A percentile compares a stretch with the other conserved stretches of the same genome.
Conservation (phyloP, 192 early-diverging fungal species). For the Linnemannia schmuckeri region DNA sequence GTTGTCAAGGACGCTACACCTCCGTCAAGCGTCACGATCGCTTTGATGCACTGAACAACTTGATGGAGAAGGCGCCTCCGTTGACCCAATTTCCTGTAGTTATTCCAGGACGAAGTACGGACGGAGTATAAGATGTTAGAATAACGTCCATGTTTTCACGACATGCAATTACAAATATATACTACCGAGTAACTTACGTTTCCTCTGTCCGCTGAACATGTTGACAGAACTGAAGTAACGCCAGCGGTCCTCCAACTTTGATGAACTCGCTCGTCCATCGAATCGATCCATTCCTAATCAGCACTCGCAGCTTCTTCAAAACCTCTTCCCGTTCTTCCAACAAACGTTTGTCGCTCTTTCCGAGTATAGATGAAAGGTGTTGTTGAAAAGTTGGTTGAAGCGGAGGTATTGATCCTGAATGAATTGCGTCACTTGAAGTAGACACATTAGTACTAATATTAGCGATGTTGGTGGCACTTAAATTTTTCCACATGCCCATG, state of each 20-base stretch:
- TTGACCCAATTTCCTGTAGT: conserved; percentile 37
- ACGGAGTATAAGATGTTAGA: neutral
- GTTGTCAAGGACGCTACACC: conserved; percentile 24
- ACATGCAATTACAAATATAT: neutral
- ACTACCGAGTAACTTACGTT: conserved; percentile 10
- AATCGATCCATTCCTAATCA: conserved; percentile 51
- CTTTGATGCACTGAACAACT: conserved; percentile 40
- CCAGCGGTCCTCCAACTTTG: conserved; percentile 38
- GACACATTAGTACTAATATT: neutral
- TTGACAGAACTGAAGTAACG: conserved; percentile 34
- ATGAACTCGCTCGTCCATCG: conserved; percentile 56
- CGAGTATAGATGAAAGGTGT: conserved; percentile 28
- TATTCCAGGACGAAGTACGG: neutral
- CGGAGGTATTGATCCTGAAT: neutral
- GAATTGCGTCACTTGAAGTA: neutral
- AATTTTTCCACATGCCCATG: conserved; percentile 27
- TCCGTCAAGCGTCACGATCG: conserved; percentile 37
- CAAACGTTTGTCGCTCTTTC: conserved; percentile 22
- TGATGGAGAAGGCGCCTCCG: conserved; percentile 46
- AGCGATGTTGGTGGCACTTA: conserved; percentile 23
- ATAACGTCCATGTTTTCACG: neutral
- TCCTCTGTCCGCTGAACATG: conserved; percentile 41
- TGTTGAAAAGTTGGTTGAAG: conserved; percentile 30
- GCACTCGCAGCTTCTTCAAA: conserved; percentile 42
- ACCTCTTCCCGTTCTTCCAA: conserved; percentile 48